phyloP scores from a whole-genome alignment of 179 eudicot genomes.

The Spinacia oleracea region DNA sequence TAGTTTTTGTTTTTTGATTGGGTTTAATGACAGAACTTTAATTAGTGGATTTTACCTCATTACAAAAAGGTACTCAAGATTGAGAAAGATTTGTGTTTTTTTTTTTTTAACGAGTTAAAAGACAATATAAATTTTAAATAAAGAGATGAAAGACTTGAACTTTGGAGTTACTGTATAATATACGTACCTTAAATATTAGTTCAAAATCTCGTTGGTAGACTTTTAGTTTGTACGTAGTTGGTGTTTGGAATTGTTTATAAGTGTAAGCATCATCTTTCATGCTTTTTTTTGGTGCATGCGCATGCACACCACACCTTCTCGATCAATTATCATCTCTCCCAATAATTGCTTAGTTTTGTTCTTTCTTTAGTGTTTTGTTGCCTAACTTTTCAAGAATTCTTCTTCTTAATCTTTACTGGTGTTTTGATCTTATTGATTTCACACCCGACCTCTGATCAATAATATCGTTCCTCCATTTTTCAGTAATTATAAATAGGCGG shows the following conservation, averaged over 20 bases:
- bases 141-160: no score
- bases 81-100: constrained; percentile 11
- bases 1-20: not conserved
- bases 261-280: constrained; percentile 12
- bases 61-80: not conserved
- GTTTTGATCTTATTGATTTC: not conserved
- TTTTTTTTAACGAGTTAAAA: no score
- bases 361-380: constrained; percentile 15
- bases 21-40: constrained; percentile 5
- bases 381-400: constrained; percentile 6
- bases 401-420: not conserved
- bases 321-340: not conserved
- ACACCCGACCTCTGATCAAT: no score
- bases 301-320: constrained; percentile 29
- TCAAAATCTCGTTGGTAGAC: no score
- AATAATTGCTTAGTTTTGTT: constrained; percentile 22
- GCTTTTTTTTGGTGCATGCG: constrained; percentile 26
- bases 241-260: constrained; percentile 6
- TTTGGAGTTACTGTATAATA: no score
- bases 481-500: no score
- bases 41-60: not conserved
- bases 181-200: no score
- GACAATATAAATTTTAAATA: no score
- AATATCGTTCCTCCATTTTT: no score
- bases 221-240: constrained; percentile 15